Conservation (phyloP, 306 rosid species). For the Phaseolus lunatus region DNA sequence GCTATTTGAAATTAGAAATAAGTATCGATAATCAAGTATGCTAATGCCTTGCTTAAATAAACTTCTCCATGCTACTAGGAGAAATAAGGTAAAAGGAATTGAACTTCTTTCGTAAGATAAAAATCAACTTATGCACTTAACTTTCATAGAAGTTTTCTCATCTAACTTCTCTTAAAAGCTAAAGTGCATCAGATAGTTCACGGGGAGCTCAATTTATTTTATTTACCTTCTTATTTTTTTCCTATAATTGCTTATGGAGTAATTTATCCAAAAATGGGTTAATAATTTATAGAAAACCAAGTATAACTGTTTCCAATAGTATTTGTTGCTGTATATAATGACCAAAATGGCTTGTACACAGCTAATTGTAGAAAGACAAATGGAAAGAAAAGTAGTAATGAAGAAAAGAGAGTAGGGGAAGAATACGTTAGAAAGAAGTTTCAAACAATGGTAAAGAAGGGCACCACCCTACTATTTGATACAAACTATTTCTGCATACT, state of each 20-base stretch:
- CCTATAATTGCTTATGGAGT: neutral
- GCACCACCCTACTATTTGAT: neutral
- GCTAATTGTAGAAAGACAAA: slow-evolving; percentile 21
- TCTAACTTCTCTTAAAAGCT: neutral
- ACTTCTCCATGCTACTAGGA: neutral
- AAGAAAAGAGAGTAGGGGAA: neutral
- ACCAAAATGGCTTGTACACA: neutral
- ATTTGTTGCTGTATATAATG: neutral
- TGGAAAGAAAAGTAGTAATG: neutral
- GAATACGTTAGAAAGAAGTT: neutral
- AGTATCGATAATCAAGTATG: neutral
- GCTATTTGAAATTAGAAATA: neutral
- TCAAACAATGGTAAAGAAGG: slow-evolving; percentile 21
- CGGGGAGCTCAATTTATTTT: neutral
- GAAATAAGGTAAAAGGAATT: neutral
- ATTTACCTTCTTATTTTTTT: neutral
- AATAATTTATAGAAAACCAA: slow-evolving; percentile 15
- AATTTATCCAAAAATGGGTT: neutral
- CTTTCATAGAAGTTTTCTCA: neutral
- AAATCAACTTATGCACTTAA: neutral
- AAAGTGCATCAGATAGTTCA: neutral
- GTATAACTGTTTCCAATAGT: neutral
- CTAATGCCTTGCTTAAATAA: neutral
- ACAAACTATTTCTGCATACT: neutral
- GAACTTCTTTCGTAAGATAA: neutral